Conservation (phyloP, 2,329 filamentous ascomycete species). For the Aspergillus spinulosporus region DNA sequence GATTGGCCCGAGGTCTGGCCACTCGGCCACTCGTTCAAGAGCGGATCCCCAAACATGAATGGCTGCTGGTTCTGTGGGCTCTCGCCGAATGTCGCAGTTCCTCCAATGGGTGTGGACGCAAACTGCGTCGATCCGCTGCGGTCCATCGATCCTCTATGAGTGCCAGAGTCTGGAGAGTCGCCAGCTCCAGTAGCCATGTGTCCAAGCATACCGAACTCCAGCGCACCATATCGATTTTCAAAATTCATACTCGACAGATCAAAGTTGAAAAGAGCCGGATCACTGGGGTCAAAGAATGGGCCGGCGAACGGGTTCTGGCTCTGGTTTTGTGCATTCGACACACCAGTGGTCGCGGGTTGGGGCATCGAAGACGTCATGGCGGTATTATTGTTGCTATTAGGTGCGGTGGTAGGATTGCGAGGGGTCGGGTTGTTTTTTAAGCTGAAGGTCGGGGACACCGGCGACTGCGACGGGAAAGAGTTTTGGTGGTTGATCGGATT, state of each 20-base stretch:
- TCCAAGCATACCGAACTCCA: conserved; percentile 94
- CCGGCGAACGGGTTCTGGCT: conserved; percentile 50
- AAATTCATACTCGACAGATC: conserved; percentile 93
- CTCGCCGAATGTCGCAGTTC: conserved; percentile 44
- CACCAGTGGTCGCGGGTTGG: conserved; percentile 51
- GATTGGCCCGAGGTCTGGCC: conserved; percentile 35
- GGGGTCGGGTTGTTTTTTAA: conserved; percentile 49
- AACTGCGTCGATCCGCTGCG: conserved; percentile 44
- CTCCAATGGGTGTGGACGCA: conserved; percentile 36
- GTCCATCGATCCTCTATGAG: conserved; percentile 49
- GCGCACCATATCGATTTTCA: conserved; percentile 90
- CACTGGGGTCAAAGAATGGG: conserved; percentile 81
- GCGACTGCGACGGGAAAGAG: conserved; percentile 66
- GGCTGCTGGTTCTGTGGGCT: conserved; percentile 46
- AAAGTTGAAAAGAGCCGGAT: conserved; percentile 92
- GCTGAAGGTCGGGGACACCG: conserved; percentile 70
- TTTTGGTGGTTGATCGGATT: conserved; percentile 43
- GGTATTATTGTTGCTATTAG: conserved; percentile 7
- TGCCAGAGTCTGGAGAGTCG: conserved; percentile 68
- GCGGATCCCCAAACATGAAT: conserved; percentile 49
- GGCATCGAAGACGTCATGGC: conserved; percentile 42
- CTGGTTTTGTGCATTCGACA: conserved; percentile 49
- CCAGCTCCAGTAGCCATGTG: conserved; percentile 92
- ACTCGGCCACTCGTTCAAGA: conserved; percentile 49
- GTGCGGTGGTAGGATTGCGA: conserved; percentile 24